These are phyloP conservation scores for Melaleuca alternifolia DNA, from an alignment of 345 rosid species.

Conservation along the genomic window DNA sequence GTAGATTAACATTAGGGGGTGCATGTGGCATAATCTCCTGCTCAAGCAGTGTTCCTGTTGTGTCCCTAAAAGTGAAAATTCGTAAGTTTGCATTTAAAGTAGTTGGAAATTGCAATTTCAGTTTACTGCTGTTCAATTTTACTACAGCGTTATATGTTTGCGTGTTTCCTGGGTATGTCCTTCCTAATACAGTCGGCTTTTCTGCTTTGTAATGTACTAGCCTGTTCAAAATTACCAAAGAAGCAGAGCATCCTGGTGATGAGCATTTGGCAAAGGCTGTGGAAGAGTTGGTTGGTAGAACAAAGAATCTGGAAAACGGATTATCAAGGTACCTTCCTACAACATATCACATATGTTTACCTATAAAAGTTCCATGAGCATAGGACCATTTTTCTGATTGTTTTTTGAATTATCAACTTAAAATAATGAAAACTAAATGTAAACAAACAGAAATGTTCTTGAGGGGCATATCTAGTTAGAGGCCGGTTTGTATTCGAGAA, in stretches of 20 bases:
- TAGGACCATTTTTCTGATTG: neutral
- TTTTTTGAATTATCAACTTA: neutral
- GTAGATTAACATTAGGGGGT: too few relatives aligned
- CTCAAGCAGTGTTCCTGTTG: slow-evolving; percentile 9
- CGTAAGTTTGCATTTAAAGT: slow-evolving; percentile 33
- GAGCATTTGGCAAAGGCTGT: slow-evolving; percentile 47
- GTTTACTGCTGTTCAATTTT: neutral
- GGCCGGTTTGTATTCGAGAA: neutral
- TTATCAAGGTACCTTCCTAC: slow-evolving; percentile 35
- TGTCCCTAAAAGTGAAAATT: slow-evolving; percentile 21
- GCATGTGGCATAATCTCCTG: too few relatives aligned
- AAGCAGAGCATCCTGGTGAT: slow-evolving; percentile 30
- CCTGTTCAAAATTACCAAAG: slow-evolving; percentile 24
- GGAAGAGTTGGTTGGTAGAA: slow-evolving; percentile 47
- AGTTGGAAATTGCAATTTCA: neutral
- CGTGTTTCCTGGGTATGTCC: neutral
- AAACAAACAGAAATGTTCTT: neutral
- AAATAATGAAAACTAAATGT: neutral
- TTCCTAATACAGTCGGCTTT: neutral
- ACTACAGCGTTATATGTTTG: neutral
- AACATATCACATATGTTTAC: neutral
- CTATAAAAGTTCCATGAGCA: neutral
- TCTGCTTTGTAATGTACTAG: slow-evolving; percentile 13
- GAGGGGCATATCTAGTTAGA: neutral
- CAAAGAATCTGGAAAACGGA: slow-evolving; percentile 48